Percentiles rank a stretch among this genome's conserved stretches.
Evolutionary conservation across 495 filamentous ascomycete species (phyloP).

Genomic region (Bacidia rubella): DNA sequence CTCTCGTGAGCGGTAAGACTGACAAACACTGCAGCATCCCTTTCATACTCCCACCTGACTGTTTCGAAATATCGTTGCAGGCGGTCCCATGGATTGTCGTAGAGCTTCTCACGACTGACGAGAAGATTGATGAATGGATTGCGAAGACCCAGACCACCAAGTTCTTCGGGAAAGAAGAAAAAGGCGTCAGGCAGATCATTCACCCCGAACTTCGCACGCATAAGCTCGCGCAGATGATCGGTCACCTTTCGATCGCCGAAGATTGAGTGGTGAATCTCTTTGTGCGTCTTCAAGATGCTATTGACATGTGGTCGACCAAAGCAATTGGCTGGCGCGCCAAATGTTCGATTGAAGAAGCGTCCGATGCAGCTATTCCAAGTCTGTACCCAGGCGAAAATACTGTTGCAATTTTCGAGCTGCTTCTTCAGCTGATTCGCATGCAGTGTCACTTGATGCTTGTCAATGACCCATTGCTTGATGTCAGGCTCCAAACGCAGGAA

Average conservation of each 20-base stretch:
- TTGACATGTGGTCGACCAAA: constrained; percentile 52
- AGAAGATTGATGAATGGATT: constrained; percentile 43
- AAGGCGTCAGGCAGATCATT: constrained; percentile 49
- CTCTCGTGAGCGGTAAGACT: background rate
- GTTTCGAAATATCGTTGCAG: constrained; percentile 30
- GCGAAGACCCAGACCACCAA: constrained; percentile 45
- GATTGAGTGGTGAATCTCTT: constrained; percentile 42
- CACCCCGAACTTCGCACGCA: constrained; percentile 42
- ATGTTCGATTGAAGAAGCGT: constrained; percentile 51
- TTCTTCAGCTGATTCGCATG: constrained; percentile 47
- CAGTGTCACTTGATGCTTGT: constrained; percentile 44
- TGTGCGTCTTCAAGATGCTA: constrained; percentile 44
- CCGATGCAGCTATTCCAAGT: constrained; percentile 51
- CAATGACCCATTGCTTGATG: constrained; percentile 45
- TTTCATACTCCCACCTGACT: constrained; percentile 33
- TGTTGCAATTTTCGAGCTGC: constrained; percentile 43
- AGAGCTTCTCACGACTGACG: constrained; percentile 38
- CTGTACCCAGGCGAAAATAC: constrained; percentile 49
- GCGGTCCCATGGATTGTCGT: constrained; percentile 29
- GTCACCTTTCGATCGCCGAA: constrained; percentile 41
- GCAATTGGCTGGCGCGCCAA: constrained; percentile 49
- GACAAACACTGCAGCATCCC: constrained; percentile 32
- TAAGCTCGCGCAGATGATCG: constrained; percentile 40
- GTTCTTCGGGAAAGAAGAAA: constrained; percentile 48
- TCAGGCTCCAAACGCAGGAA: constrained; percentile 44